These are phyloP conservation scores for Trichocladium uniseriatum DNA, from an alignment of 495 filamentous ascomycete genomes.

Conservation along the genomic window DNA sequence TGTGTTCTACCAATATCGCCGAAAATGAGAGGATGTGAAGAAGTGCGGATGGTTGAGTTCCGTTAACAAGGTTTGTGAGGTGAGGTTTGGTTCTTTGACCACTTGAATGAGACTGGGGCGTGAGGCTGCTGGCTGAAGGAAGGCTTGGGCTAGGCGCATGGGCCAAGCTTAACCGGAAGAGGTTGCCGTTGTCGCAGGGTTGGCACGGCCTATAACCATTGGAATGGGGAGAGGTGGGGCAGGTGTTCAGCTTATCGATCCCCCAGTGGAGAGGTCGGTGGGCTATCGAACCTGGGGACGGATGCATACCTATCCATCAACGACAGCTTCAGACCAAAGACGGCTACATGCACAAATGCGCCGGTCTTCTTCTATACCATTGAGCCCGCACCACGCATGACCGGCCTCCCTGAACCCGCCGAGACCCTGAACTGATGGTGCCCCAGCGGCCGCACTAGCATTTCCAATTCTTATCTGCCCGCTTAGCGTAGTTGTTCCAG, in stretches of 20 bases:
- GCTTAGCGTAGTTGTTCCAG: neutral
- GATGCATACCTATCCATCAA: no score
- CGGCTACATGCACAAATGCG: no score
- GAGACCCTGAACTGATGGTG: no score
- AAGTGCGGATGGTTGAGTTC: neutral
- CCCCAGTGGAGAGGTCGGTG: no score
- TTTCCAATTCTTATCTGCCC: neutral
- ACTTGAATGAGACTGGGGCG: neutral
- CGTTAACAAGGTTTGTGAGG: no score
- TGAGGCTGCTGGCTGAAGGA: constrained; percentile 5
- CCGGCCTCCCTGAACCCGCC: no score
- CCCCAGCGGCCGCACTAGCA: no score
- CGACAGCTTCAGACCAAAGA: no score
- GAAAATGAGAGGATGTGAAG: neutral
- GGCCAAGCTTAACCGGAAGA: constrained; percentile 3
- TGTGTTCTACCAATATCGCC: neutral
- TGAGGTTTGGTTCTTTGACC: neutral
- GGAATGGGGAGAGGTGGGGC: neutral
- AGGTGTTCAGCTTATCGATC: no score
- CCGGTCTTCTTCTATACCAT: no score
- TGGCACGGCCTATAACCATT: constrained; percentile 14
- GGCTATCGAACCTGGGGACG: no score
- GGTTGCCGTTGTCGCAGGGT: constrained; percentile 1
- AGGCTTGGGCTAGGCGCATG: neutral
- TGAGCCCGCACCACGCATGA: no score